Percentiles rank a stretch among this genome's conserved stretches.
Evolutionary conservation across 176 grass and related monocot species (phyloP).

Genomic region (Avena sativa): DNA sequence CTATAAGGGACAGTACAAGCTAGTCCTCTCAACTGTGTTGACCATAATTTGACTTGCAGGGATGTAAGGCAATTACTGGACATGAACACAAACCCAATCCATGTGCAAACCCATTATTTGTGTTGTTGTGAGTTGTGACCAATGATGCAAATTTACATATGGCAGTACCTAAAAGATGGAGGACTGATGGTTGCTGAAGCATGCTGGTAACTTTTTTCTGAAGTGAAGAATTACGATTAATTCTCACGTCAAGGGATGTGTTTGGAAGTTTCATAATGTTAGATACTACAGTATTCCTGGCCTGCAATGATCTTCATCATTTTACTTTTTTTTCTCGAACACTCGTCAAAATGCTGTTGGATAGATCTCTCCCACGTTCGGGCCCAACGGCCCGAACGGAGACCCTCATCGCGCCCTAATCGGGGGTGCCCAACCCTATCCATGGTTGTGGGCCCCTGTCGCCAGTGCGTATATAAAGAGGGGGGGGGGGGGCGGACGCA

Average conservation of each 20-base stretch:
- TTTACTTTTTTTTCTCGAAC: neutral
- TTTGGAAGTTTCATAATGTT: slow-evolving; percentile 45
- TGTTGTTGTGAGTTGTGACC: slow-evolving; percentile 18
- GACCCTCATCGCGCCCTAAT: too few relatives aligned
- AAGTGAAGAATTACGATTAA: slow-evolving; percentile 61
- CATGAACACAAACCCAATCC: slow-evolving; percentile 8
- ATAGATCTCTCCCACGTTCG: too few relatives aligned
- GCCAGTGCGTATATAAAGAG: too few relatives aligned
- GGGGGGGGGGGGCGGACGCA: too few relatives aligned
- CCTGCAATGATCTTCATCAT: slow-evolving; percentile 16
- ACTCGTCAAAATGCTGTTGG: neutral
- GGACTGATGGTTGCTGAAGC: slow-evolving; percentile 60
- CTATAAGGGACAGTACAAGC: neutral
- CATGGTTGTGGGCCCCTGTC: too few relatives aligned
- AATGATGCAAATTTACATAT: slow-evolving; percentile 50
- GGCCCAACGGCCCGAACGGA: too few relatives aligned
- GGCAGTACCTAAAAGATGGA: slow-evolving; percentile 51
- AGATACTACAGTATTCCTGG: slow-evolving; percentile 8
- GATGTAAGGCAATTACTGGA: neutral
- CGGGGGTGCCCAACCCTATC: too few relatives aligned
- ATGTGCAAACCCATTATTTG: slow-evolving; percentile 25
- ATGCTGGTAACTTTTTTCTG: slow-evolving; percentile 47
- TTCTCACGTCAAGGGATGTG: slow-evolving; percentile 57
- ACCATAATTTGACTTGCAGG: slow-evolving; percentile 31
- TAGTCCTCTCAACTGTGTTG: slow-evolving; percentile 28